Base-by-base conservation (phyloP, 345 rosid genomes). In the Angophora floribunda region DNA sequence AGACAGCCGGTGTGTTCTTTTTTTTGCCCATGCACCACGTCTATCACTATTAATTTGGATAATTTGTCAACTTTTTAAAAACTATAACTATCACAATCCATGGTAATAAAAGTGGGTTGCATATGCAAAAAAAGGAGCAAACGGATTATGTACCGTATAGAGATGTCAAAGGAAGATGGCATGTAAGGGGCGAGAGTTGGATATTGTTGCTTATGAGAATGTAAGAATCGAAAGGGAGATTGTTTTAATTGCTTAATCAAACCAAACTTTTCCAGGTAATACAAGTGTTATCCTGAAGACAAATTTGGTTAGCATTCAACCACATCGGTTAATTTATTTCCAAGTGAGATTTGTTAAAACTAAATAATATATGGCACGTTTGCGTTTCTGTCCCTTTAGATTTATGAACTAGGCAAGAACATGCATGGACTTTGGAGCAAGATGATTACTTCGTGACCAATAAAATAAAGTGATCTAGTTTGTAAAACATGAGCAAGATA, bases 321-420 rank as follows among this genome's bases (percentile, higher is more conserved):
- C 1, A 30, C 79, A 30, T 65, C 79, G 30, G 22, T 67, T 16
- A 32, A 67, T 67, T 30, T 67, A 22, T 7, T 67, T 67, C 9
- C 4, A 17, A 36, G 47, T 13, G 26, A 36, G 82, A 36, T 70
- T 17, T 13, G 1, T 36, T 41, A 63, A n/a, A 16, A 63, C n/a
- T 0, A 63, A 1, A 17, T 63, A 14, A n/a, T 3, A n/a, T 0
- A n/a, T 0, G 47, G 47, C 82, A 36, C 47, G 9, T 36, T 70
- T 2, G 7, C 13, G 6, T 17, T 70, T 70, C 82, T 17, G 36
- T 70, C 2, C 22, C 44, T 36, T 36, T 19, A 47, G 17, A 47
- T 70, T 70, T 9, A 36, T 22, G 14, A 70, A 70, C 19, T 17
- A 21, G 26, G 12, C 47, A 70, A 70, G 47, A 19, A 67, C 22